Conservation (phyloP, 2,329 filamentous ascomycete genomes). For the Fusarium transvaalense region DNA sequence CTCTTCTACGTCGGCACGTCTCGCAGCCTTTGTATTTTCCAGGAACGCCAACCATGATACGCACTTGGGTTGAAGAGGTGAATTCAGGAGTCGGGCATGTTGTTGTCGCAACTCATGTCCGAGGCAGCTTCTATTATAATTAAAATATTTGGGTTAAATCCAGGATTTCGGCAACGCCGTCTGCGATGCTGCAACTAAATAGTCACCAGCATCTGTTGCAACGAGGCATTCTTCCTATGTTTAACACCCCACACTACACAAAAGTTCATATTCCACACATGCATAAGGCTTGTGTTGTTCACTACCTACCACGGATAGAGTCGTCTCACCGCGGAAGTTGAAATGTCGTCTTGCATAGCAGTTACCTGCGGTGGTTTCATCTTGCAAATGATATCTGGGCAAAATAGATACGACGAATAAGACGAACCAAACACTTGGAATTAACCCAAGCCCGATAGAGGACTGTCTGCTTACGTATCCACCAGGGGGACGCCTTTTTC, state of each 20-base stretch:
- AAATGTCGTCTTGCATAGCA: slow-evolving; percentile 36
- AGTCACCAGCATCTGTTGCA: slow-evolving; percentile 26
- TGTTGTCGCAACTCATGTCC: background rate
- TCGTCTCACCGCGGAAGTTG: slow-evolving; percentile 19
- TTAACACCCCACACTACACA: slow-evolving; percentile 43
- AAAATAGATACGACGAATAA: slow-evolving; percentile 43
- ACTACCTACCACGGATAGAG: background rate
- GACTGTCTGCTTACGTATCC: slow-evolving; percentile 44
- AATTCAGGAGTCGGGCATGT: slow-evolving; percentile 1
- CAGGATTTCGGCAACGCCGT: slow-evolving; percentile 26
- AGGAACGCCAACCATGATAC: slow-evolving; percentile 70
- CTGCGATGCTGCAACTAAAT: slow-evolving; percentile 40
- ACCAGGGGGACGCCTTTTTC: slow-evolving; percentile 26
- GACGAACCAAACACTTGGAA: slow-evolving; percentile 21
- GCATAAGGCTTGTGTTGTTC: slow-evolving; percentile 10
- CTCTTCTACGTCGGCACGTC: slow-evolving; percentile 69
- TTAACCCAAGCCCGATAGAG: slow-evolving; percentile 29
- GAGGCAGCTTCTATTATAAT: slow-evolving; percentile 12
- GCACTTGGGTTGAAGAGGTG: slow-evolving; percentile 1
- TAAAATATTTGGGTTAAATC: slow-evolving; percentile 1
- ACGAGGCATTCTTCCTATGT: slow-evolving; percentile 37
- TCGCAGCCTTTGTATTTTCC: slow-evolving; percentile 75
- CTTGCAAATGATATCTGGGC: slow-evolving; percentile 39
- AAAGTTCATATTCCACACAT: slow-evolving; percentile 30
- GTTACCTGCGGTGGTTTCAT: slow-evolving; percentile 38